phyloP scores from a whole-genome alignment of 2,329 filamentous ascomycete species.

The Fusarium hostae region DNA sequence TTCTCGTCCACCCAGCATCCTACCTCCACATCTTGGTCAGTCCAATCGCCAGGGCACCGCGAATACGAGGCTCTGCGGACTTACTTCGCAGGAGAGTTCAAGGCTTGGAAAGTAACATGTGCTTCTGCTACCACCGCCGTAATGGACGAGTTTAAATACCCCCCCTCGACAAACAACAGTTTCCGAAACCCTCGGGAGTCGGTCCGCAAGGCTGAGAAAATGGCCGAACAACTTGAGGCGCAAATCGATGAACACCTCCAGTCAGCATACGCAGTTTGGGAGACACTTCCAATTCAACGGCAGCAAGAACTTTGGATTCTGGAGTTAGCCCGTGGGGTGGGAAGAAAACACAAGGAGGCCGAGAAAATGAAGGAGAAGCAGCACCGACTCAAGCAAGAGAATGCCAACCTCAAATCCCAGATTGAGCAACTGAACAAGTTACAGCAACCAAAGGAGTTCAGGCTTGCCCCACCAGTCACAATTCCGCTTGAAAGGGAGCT shows the following conservation, averaged over 20 bases:
- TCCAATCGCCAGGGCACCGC: constrained; percentile 76
- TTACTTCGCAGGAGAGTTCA: constrained; percentile 75
- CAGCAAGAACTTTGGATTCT: constrained; percentile 70
- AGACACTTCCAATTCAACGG: constrained; percentile 65
- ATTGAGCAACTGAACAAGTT: constrained; percentile 68
- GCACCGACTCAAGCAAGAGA: constrained; percentile 65
- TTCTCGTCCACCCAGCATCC: constrained; percentile 84
- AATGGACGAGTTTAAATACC: constrained; percentile 63
- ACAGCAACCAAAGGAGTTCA: constrained; percentile 70
- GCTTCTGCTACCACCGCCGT: constrained; percentile 61
- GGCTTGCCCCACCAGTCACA: constrained; percentile 62
- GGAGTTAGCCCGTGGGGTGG: constrained; percentile 69
- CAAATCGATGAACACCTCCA: constrained; percentile 79
- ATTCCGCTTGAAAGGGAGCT: constrained; percentile 63
- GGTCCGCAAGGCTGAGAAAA: constrained; percentile 60
- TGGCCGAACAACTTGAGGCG: constrained; percentile 71
- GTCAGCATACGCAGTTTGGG: constrained; percentile 83
- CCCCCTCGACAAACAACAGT: constrained; percentile 54
- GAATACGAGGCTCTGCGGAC: constrained; percentile 78
- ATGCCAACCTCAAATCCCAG: constrained; percentile 65
- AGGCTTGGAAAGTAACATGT: constrained; percentile 69
- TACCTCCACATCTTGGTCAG: constrained; percentile 82
- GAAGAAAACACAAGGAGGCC: constrained; percentile 65
- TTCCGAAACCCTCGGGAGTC: constrained; percentile 58
- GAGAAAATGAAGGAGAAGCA: constrained; percentile 63